phyloP scores from a whole-genome alignment of 164 flowering plant genomes.

The Brasenia schreberi region DNA sequence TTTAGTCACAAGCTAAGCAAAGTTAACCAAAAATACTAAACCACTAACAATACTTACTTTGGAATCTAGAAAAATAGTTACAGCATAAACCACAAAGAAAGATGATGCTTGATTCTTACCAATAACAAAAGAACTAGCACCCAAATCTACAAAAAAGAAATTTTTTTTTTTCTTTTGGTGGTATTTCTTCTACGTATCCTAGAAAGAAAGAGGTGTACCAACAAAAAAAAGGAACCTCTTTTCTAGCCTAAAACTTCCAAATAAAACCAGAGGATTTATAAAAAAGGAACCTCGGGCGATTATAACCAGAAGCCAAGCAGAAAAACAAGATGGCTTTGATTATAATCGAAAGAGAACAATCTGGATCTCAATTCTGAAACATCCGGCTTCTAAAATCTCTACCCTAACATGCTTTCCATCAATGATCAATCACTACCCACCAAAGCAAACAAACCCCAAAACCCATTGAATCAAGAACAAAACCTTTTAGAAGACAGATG shows the following conservation, averaged over 20 bases:
- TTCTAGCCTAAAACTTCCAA: slow-evolving; percentile 1
- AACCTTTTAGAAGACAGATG: slow-evolving; percentile 32
- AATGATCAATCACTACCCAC: slow-evolving; percentile 13
- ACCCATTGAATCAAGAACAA: slow-evolving; percentile 1
- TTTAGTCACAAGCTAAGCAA: slow-evolving; percentile 3
- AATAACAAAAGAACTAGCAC: slow-evolving; percentile 33
- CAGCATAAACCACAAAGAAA: not conserved
- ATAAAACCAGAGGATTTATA: slow-evolving; percentile 35
- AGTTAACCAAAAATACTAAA: not conserved
- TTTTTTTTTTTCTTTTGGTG: not conserved
- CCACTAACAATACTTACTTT: no score
- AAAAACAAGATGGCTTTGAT: not conserved
- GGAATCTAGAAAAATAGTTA: not conserved
- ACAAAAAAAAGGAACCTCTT: slow-evolving; percentile 19
- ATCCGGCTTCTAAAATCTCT: slow-evolving; percentile 29
- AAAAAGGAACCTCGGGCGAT: slow-evolving; percentile 46
- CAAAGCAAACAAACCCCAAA: slow-evolving; percentile 18
- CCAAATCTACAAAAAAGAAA: not conserved
- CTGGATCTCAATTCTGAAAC: slow-evolving; percentile 61
- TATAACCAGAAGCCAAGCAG: slow-evolving; percentile 6
- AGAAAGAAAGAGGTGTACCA: slow-evolving; percentile 6
- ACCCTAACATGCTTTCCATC: slow-evolving; percentile 1
- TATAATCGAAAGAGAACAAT: slow-evolving; percentile 7
- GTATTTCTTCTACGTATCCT: not conserved
- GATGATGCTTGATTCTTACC: slow-evolving; percentile 30